phyloP scores from a whole-genome alignment of 257 asterid genomes.

The Striga asiatica region DNA sequence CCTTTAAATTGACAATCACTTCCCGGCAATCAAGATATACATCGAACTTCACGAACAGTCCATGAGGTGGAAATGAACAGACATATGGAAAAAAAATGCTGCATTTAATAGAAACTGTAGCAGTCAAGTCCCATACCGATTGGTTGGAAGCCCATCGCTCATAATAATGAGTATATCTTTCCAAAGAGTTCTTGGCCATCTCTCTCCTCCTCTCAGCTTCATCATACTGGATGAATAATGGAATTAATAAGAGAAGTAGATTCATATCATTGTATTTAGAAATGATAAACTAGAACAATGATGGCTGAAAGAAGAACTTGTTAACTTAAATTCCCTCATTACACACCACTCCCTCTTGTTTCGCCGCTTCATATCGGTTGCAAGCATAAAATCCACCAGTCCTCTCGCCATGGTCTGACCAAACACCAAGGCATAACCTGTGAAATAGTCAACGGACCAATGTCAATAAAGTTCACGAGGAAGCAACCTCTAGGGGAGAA shows the following conservation, averaged over 20 bases:
- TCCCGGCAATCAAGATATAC: too few relatives aligned
- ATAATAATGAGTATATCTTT: conserved; percentile 98
- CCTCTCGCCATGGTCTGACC: conserved; percentile 99
- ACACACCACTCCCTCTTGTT: conserved; percentile 95
- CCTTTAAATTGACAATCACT: too few relatives aligned
- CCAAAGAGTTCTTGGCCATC: conserved; percentile 99
- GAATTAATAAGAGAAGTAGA: conserved; percentile 6
- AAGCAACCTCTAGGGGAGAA: too few relatives aligned
- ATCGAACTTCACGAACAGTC: too few relatives aligned
- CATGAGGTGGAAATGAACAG: too few relatives aligned
- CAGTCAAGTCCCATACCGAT: conserved; percentile 47
- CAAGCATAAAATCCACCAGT: conserved; percentile 99
- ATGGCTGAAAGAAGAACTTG: neutral
- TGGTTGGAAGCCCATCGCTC: conserved; percentile 99
- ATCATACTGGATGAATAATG: conserved; percentile 58
- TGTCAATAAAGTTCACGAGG: conserved; percentile 1
- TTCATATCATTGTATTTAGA: conserved; percentile 5
- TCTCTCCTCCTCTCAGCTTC: conserved; percentile 95
- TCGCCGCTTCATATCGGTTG: conserved; percentile 96
- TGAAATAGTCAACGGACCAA: conserved; percentile 4
- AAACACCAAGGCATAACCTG: conserved; percentile 94
- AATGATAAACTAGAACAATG: neutral
- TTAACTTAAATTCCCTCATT: conserved; percentile 7
- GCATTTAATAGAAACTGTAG: conserved; percentile 12
- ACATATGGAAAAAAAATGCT: too few relatives aligned